A percentile compares a stretch with the other conserved stretches of the same genome.
phyloP scores from a whole-genome alignment of 306 rosid genomes.

The Prunus kanzakura region DNA sequence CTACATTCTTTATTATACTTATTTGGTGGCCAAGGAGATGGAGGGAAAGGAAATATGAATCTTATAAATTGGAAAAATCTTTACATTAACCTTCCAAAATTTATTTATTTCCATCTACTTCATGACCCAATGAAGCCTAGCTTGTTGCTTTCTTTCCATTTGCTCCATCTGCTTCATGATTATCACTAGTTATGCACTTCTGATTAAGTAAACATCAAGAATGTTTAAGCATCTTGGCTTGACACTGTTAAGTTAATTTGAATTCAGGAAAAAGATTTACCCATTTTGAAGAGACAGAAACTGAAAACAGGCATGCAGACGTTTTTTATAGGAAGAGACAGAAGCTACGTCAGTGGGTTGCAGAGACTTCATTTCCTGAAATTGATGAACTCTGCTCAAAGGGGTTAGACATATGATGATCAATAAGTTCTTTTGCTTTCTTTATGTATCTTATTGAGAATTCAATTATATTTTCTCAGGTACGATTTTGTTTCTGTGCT shows the following conservation, averaged over 20 bases:
- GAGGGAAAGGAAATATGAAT: slow-evolving; percentile 14
- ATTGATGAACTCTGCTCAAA: slow-evolving; percentile 42
- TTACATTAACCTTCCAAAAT: not conserved
- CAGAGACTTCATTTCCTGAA: slow-evolving; percentile 44
- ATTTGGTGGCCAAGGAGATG: slow-evolving; percentile 6
- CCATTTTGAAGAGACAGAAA: slow-evolving; percentile 28
- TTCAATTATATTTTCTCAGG: slow-evolving; percentile 46
- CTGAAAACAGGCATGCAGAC: slow-evolving; percentile 30
- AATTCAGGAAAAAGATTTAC: slow-evolving; percentile 13
- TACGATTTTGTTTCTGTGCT: slow-evolving; percentile 53
- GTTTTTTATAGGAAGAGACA: slow-evolving; percentile 62
- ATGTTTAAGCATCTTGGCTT: not conserved
- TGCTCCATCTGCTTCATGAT: not conserved
- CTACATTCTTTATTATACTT: slow-evolving; percentile 19
- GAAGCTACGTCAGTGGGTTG: slow-evolving; percentile 56
- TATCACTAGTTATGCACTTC: not conserved
- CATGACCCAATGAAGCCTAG: no score
- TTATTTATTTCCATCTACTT: not conserved
- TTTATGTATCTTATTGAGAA: slow-evolving; percentile 21
- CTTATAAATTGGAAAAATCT: not conserved
- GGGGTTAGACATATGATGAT: slow-evolving; percentile 52
- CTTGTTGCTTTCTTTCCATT: not conserved
- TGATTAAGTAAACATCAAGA: not conserved
- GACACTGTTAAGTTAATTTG: not conserved
- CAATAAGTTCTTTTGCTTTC: slow-evolving; percentile 17